Base-by-base conservation (phyloP, 192 early-diverging fungal genomes). In the Coemansia reversa region DNA sequence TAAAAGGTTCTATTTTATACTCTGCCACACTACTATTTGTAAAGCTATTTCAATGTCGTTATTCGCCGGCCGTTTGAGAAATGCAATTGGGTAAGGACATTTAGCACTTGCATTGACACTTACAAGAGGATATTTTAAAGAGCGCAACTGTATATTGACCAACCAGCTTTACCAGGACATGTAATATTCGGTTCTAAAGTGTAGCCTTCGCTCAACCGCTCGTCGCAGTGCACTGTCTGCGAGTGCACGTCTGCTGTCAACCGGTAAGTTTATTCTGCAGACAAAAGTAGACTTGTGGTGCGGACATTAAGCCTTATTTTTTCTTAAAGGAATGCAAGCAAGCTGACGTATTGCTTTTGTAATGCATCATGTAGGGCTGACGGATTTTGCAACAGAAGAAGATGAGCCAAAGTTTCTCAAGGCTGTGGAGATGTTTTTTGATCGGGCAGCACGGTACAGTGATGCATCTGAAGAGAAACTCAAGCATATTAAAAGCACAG, bases 361-460 rank as follows among this genome's bases (percentile, higher is more conserved):
- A 7, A 27, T 16, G 9, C 32, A 52, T 23, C 5, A 5, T 23
- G 28, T 67, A 74, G 70, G 55, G 5, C 66, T 61, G 25, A 64
- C 70, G 6, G 69, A 74, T 50, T 29, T 55, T 22, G 86, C 90
- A 47, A 88, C 84, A 58, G 85, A 86, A 24, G 74, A 81, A 23
- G 52, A 90, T 55, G 90, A 91, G 69, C 89, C 90, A 47, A 67
- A 66, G 52, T 92, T 92, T 74, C 82, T 92, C 62, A 71, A 88
- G 19, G 88, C 88, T 3, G 90, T 92, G 50, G 87, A 85, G 57
- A 80, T 83, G 57, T 92, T 79, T 60, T 92, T 84, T 68, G 89
- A 92, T 80, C 76, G 83, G 55, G 91, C 90, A 24, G 90, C 91
- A 20, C 85, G 82, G 33, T 63, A 86, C 63, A 87, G 88, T 65